These are phyloP conservation scores for Fragaria vesca DNA, from an alignment of 306 rosid species.

Conservation along the genomic window DNA sequence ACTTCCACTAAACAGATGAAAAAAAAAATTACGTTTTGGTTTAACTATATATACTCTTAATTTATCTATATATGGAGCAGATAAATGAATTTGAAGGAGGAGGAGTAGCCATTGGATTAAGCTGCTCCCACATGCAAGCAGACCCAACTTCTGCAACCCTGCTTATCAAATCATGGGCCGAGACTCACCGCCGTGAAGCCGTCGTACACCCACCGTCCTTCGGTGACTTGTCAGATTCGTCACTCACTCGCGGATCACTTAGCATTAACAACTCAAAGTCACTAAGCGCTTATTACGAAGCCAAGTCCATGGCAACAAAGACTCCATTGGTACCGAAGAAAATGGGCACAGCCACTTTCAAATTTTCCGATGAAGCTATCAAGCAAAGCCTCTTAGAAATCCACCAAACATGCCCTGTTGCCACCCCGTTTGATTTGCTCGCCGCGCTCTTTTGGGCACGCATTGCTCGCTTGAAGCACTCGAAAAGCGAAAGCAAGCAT, in stretches of 20 bases:
- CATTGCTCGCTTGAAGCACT: constrained; percentile 30
- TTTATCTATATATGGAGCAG: constrained; percentile 26
- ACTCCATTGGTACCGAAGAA: constrained; percentile 3
- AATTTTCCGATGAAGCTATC: constrained; percentile 47
- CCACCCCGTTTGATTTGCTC: constrained; percentile 62
- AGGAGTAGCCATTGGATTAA: constrained; percentile 69
- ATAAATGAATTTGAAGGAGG: constrained; percentile 68
- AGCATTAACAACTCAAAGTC: constrained; percentile 10
- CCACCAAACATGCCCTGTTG: constrained; percentile 31
- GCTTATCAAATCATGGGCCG: constrained; percentile 59
- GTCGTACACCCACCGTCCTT: constrained; percentile 35
- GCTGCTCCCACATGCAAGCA: constrained; percentile 61
- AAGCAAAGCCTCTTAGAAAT: constrained; percentile 26
- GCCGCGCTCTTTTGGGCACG: constrained; percentile 61
- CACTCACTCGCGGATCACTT: not conserved
- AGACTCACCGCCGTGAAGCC: constrained; percentile 29
- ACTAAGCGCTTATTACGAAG: constrained; percentile 18
- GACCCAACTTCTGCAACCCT: constrained; percentile 48
- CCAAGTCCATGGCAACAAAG: constrained; percentile 21
- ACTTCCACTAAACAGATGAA: too few relatives aligned
- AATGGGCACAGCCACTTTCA: constrained; percentile 55
- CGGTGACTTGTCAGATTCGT: not conserved
- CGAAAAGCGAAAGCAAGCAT: constrained; percentile 4
- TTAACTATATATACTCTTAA: too few relatives aligned
- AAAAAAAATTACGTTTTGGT: too few relatives aligned